phyloP scores from a whole-genome alignment of 257 asterid genomes.

The Solanum pennellii region DNA sequence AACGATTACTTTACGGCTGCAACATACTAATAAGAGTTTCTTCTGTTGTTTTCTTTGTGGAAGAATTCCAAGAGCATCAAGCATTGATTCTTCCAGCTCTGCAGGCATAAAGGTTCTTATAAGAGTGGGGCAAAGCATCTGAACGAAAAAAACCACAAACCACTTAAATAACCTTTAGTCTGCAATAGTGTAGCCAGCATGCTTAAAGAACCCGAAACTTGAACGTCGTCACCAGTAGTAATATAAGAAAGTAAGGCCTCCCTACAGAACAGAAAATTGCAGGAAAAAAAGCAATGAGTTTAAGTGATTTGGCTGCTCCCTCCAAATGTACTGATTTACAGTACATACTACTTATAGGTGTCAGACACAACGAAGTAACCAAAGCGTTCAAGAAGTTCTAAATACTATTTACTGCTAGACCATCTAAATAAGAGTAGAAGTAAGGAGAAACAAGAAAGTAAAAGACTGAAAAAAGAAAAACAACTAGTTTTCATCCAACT shows the following conservation, averaged over 20 bases:
- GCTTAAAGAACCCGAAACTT: constrained; percentile 79
- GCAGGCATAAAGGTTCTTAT: constrained; percentile 16
- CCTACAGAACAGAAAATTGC: constrained; percentile 31
- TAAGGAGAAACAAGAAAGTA: not conserved
- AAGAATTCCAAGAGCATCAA: constrained; percentile 96
- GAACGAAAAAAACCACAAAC: constrained; percentile 4
- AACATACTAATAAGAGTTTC: constrained; percentile 78
- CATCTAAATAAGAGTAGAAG: not conserved
- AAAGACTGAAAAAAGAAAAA: not conserved
- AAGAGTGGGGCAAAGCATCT: constrained; percentile 13
- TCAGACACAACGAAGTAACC: not conserved
- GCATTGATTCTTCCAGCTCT: constrained; percentile 93
- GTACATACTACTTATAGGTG: not conserved
- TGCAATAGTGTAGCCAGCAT: constrained; percentile 85
- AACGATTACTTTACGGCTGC: not conserved
- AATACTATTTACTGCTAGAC: not conserved
- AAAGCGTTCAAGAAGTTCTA: not conserved
- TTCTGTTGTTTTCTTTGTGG: constrained; percentile 96
- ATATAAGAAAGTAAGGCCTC: constrained; percentile 85
- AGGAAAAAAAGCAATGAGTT: not conserved
- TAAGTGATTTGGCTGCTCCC: not conserved
- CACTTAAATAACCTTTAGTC: constrained; percentile 62
- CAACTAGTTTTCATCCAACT: not conserved
- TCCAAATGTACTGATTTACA: not conserved
- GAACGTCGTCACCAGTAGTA: constrained; percentile 68